Conservation (phyloP, 179 eudicot genomes). For the Silene coronaria region DNA sequence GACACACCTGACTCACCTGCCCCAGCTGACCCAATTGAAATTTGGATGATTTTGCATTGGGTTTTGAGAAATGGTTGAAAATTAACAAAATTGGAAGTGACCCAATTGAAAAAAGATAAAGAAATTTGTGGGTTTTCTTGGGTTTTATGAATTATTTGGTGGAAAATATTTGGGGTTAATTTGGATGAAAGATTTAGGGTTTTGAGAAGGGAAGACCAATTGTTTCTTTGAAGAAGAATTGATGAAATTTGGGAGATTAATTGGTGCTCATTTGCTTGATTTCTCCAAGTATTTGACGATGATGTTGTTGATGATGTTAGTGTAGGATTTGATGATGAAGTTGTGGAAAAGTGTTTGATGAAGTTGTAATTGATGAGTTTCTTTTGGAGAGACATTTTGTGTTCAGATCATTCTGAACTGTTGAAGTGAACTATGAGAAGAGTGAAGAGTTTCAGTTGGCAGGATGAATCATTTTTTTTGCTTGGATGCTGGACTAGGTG, state of each 20-base stretch:
- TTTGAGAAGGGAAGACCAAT: slow-evolving; percentile 52
- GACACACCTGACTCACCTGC: slow-evolving; percentile 34
- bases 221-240: slow-evolving; percentile 53
- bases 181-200: slow-evolving; percentile 42
- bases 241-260: slow-evolving; percentile 57
- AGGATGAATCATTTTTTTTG: background rate
- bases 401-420: background rate
- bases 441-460: background rate
- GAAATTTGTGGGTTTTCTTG: slow-evolving; percentile 54
- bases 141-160: slow-evolving; percentile 46
- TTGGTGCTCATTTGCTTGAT: slow-evolving; percentile 37
- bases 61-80: slow-evolving; percentile 54
- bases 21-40: slow-evolving; percentile 31
- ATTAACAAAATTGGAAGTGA: slow-evolving; percentile 42
- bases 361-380: slow-evolving; percentile 1
- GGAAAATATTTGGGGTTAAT: slow-evolving; percentile 48
- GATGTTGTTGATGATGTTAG: slow-evolving; percentile 11
- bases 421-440: too few species aligned
- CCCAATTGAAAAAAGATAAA: slow-evolving; percentile 68
- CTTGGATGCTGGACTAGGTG: too few species aligned
- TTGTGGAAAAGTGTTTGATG: slow-evolving; percentile 23
- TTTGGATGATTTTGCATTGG: slow-evolving; percentile 34
- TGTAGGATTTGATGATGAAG: slow-evolving; percentile 7
- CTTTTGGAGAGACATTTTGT: slow-evolving; percentile 16
- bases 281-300: slow-evolving; percentile 45